A percentile compares a stretch with the other conserved stretches of the same genome.
phyloP scores from a whole-genome alignment of 1,284 basidiomycete genomes.

The Vanrija humicola region DNA sequence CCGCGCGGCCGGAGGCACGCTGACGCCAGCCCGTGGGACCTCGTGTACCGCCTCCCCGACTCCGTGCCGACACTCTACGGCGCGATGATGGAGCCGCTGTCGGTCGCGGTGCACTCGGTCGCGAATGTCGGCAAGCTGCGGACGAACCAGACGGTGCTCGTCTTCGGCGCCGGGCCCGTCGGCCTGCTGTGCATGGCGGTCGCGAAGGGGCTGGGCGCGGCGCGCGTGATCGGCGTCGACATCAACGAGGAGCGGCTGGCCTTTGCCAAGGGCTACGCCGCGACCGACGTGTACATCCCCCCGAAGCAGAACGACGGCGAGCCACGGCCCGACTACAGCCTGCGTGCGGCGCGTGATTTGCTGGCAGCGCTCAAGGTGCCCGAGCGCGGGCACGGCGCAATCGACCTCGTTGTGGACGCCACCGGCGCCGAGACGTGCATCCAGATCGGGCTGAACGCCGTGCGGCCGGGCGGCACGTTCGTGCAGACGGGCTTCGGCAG shows the following conservation, averaged over 20 bases:
- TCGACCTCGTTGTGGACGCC: slow-evolving; percentile 60
- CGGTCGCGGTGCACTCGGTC: slow-evolving; percentile 86
- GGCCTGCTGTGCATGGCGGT: slow-evolving; percentile 90
- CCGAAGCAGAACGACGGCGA: slow-evolving; percentile 28
- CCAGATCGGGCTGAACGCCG: slow-evolving; percentile 56
- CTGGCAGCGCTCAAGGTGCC: slow-evolving; percentile 49
- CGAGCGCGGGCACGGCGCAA: slow-evolving; percentile 51
- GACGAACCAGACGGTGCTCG: slow-evolving; percentile 65
- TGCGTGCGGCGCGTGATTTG: slow-evolving; percentile 50
- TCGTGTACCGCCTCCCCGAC: slow-evolving; percentile 46
- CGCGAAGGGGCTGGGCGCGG: slow-evolving; percentile 80
- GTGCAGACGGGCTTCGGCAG: slow-evolving; percentile 47
- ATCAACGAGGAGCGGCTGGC: slow-evolving; percentile 75
- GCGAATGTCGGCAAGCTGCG: slow-evolving; percentile 70
- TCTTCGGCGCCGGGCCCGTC: slow-evolving; percentile 88
- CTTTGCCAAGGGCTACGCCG: slow-evolving; percentile 84
- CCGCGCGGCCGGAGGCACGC: background rate
- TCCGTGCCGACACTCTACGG: slow-evolving; percentile 51
- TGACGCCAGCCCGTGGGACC: slow-evolving; percentile 35
- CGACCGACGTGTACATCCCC: slow-evolving; percentile 74
- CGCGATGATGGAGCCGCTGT: slow-evolving; percentile 81
- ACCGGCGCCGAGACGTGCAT: slow-evolving; percentile 63
- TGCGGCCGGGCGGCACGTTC: slow-evolving; percentile 53
- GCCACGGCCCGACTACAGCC: slow-evolving; percentile 55
- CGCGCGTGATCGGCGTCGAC: slow-evolving; percentile 73